A percentile compares a stretch with the other conserved stretches of the same genome.
Conservation (phyloP, 2,329 filamentous ascomycete genomes). For the Anthostomella pinea region DNA sequence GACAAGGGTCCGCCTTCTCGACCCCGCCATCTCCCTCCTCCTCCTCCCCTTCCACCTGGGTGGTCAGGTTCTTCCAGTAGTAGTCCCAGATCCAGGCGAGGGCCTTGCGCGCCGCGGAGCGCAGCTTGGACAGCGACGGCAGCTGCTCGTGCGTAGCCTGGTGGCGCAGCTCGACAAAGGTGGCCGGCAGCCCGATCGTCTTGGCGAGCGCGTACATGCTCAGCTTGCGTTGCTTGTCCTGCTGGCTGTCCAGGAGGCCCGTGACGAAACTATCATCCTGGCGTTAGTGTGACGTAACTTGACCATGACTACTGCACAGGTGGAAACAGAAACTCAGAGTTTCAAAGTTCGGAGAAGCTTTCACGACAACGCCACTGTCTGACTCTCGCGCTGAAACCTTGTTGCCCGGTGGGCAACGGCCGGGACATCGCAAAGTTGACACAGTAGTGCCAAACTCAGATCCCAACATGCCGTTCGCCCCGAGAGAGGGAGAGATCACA, state of each 20-base stretch:
- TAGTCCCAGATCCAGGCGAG: conserved; percentile 85
- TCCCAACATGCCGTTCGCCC: too few relatives aligned
- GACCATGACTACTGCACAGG: too few relatives aligned
- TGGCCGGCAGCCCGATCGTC: conserved; percentile 66
- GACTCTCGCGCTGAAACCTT: too few relatives aligned
- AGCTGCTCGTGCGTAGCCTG: conserved; percentile 88
- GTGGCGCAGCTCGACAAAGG: conserved; percentile 86
- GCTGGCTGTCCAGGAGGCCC: conserved; percentile 71
- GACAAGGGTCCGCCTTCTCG: conserved; percentile 24
- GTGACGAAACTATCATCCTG: conserved; percentile 65
- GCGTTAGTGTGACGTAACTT: too few relatives aligned
- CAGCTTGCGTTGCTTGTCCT: conserved; percentile 63
- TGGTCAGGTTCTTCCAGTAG: conserved; percentile 68
- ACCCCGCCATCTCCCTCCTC: conserved; percentile 4
- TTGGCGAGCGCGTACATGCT: conserved; percentile 72
- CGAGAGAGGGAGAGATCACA: too few relatives aligned
- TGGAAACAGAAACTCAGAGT: too few relatives aligned
- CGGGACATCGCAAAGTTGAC: too few relatives aligned
- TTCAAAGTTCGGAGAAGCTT: too few relatives aligned
- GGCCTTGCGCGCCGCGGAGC: conserved; percentile 65
- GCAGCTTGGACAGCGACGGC: conserved; percentile 70
- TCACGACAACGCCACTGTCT: too few relatives aligned
- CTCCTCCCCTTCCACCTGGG: background rate
- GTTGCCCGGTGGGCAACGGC: too few relatives aligned
- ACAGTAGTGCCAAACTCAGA: too few relatives aligned